These are phyloP conservation scores for Oryza punctata DNA, from an alignment of 176 grass and related monocot genomes.

Conservation along the genomic window DNA sequence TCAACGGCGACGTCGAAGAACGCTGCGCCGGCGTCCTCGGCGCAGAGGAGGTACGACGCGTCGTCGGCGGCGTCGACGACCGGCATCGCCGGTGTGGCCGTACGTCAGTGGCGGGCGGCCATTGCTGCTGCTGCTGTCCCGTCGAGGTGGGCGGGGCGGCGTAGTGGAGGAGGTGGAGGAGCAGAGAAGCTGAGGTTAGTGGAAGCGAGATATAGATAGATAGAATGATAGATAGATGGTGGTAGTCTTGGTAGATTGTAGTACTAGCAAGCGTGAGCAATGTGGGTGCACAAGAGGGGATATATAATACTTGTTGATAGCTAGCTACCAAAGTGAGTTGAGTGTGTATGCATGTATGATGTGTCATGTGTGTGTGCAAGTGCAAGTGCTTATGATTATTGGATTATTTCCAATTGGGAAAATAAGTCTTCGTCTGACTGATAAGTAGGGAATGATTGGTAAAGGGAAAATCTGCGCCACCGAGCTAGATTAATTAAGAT, in stretches of 20 bases:
- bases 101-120: conserved; percentile 38
- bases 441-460: conserved; percentile 46
- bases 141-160: conserved; percentile 19
- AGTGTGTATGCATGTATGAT: neutral
- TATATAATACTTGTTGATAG: conserved; percentile 32
- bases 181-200: conserved; percentile 40
- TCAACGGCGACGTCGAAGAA: conserved; percentile 31
- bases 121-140: conserved; percentile 18
- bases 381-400: neutral
- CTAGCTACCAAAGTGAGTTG: neutral
- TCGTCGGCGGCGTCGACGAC: conserved; percentile 57
- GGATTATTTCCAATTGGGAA: neutral
- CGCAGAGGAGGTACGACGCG: conserved; percentile 68
- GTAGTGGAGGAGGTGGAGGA: conserved; percentile 36
- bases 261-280: conserved; percentile 27
- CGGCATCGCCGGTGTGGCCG: conserved; percentile 46
- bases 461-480: neutral
- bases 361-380: neutral
- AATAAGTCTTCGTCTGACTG: neutral
- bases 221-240: neutral
- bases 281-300: conserved; percentile 44
- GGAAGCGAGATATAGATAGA: conserved; percentile 14
- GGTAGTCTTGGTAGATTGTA: neutral
- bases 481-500: too few species aligned
- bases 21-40: conserved; percentile 63